Percentiles rank a stretch among this genome's conserved stretches.
Evolutionary conservation across 306 rosid genomes (phyloP).

Genomic region (Prunus mongolica): DNA sequence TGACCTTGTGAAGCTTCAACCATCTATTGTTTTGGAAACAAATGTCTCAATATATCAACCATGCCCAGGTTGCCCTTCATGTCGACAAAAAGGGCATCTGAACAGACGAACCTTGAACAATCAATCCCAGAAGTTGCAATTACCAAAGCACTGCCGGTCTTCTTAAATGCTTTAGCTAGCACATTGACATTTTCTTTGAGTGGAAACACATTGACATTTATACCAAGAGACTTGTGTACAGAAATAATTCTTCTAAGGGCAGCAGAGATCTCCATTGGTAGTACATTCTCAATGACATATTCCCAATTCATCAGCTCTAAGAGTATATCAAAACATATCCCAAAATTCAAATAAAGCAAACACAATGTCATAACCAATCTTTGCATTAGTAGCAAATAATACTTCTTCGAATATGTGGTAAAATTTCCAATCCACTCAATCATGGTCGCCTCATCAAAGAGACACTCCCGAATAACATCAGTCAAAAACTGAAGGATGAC

Average conservation of each 20-base stretch:
- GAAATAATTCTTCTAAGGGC: slow-evolving; percentile 16
- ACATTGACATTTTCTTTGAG: not conserved
- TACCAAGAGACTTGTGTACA: not conserved
- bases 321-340: slow-evolving; percentile 13
- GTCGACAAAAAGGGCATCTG: slow-evolving; percentile 42
- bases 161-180: slow-evolving; percentile 45
- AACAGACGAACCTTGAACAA: slow-evolving; percentile 6
- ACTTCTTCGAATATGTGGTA: not conserved
- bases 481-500: slow-evolving; percentile 17
- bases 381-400: slow-evolving; percentile 33
- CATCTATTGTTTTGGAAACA: slow-evolving; percentile 27
- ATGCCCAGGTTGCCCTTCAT: slow-evolving; percentile 12
- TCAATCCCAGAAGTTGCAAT: slow-evolving; percentile 26
- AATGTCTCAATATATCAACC: slow-evolving; percentile 17
- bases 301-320: slow-evolving; percentile 21
- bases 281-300: slow-evolving; percentile 5
- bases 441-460: slow-evolving; percentile 10
- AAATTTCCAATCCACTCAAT: slow-evolving; percentile 39
- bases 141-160: slow-evolving; percentile 46
- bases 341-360: slow-evolving; percentile 38
- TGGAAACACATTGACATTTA: slow-evolving; percentile 17
- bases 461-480: slow-evolving; percentile 7
- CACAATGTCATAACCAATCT: slow-evolving; percentile 43
- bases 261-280: slow-evolving; percentile 35
- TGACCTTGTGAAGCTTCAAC: not conserved